Percentiles rank a stretch among this genome's conserved stretches.
phyloP scores from a whole-genome alignment of 2,329 filamentous ascomycete species.

The Beauveria asiatica region DNA sequence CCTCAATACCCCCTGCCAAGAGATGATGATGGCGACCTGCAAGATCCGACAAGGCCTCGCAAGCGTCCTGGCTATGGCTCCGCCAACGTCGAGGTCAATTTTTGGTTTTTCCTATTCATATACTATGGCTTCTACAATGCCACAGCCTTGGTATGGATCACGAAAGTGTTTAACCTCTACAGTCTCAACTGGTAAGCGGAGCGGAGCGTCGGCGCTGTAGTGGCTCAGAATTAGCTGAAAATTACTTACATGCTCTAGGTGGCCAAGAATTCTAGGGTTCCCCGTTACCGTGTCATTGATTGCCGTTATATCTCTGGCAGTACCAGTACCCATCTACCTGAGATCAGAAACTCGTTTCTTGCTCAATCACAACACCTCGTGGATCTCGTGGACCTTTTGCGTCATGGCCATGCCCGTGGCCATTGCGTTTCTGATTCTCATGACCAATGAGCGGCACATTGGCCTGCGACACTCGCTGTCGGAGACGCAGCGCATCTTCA shows the following conservation, averaged over 20 bases:
- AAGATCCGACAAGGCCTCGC: conserved; percentile 14
- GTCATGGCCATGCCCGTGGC: conserved; percentile 62
- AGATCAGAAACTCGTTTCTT: conserved; percentile 43
- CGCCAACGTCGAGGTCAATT: conserved; percentile 56
- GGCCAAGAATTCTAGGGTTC: conserved; percentile 56
- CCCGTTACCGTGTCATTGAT: conserved; percentile 55
- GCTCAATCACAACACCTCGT: conserved; percentile 55
- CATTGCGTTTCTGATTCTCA: conserved; percentile 55
- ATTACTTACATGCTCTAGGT: conserved; percentile 27
- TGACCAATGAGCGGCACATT: conserved; percentile 55
- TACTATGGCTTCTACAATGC: conserved; percentile 64
- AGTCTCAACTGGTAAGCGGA: conserved; percentile 51
- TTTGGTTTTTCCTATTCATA: conserved; percentile 63
- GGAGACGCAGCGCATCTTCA: conserved; percentile 60
- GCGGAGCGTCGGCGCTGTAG: background rate
- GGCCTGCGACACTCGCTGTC: conserved; percentile 52
- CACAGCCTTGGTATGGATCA: conserved; percentile 61
- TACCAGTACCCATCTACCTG: conserved; percentile 53
- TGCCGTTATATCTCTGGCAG: conserved; percentile 48
- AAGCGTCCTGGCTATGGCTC: conserved; percentile 46
- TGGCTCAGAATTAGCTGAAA: background rate
- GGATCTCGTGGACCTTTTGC: conserved; percentile 62
- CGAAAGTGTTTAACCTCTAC: conserved; percentile 64
- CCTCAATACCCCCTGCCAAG: conserved; percentile 50
- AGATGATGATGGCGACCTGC: conserved; percentile 28